Base-by-base conservation (phyloP, 1,139 yeast species). In the Candida sp. region DNA sequence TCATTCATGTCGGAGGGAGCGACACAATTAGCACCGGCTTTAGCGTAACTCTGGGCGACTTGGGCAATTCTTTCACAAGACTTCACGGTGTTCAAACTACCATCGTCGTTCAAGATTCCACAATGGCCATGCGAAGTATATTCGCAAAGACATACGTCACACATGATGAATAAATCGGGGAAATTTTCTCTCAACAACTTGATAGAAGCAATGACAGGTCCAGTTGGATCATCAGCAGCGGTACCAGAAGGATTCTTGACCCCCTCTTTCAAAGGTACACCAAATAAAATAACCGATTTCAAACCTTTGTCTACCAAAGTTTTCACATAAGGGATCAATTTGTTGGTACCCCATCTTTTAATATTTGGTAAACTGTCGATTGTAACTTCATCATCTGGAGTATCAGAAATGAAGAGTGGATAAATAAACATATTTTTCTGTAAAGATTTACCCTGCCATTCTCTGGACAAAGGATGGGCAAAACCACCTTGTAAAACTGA, bases 1-100 rank as follows among this genome's bases (percentile, higher is more conserved):
- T 93, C 99, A 61, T 91, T 84, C 99, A 95, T 93, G 63, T 93
- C 99, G 11, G 96, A 86, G 15, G 99, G 99, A 1, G 99, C 98
- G 34, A 93, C 97, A 44, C 90, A 86, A 61, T 93, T 78, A 2
- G 97, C 97, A 42, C 98, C 99, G 0, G 99, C 98, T 55, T 76
- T 79, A 38, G 98, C 99, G 60, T 93, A 93, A 63, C 88, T 91
- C 22, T 87, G 96, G 1, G 98, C 97, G 22, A 93, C 97, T 11
- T 95, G 93, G 2, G 96, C 97, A 43, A 93, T 77, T 61, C 99
- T 77, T 53, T 82, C 76, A 19, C 88, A 96, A 23, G 95, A 81
- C 45, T 68, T 65, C 46, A 83, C 88, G 47, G 96, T 78, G 59
- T 86, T 84, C 55, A 93, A 79, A 5, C 87, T 61, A 4, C 98